A percentile compares a stretch with the other conserved stretches of the same genome.
These are phyloP conservation scores for Microbotryum saponariae DNA, from an alignment of 1,284 basidiomycete species.

Conservation along the genomic window DNA sequence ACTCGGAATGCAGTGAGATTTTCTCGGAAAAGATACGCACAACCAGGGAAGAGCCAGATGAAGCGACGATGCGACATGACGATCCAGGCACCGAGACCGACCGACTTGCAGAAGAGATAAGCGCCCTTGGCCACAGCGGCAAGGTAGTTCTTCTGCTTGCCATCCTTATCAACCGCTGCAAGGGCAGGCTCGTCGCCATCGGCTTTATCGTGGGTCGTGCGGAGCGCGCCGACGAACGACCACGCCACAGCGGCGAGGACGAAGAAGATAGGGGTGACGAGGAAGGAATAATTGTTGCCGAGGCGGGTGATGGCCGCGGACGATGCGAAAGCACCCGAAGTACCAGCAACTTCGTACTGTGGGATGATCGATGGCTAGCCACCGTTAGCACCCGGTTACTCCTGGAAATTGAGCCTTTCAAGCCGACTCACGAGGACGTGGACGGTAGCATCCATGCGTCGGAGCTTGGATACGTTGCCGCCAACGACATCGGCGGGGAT, in stretches of 20 bases:
- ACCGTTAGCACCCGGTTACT: constrained; percentile 4
- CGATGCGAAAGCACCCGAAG: constrained; percentile 41
- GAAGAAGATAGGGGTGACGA: constrained; percentile 36
- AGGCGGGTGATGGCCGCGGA: constrained; percentile 40
- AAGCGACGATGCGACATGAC: constrained; percentile 38
- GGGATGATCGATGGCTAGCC: no score
- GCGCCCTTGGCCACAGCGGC: constrained; percentile 33
- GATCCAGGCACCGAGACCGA: constrained; percentile 39
- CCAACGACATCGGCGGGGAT: constrained; percentile 36
- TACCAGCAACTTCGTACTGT: constrained; percentile 42
- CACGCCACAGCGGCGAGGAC: constrained; percentile 22
- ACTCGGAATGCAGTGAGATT: no score
- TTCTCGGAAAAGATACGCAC: not conserved
- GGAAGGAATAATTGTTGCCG: constrained; percentile 42
- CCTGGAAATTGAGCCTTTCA: not conserved
- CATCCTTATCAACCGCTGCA: constrained; percentile 13
- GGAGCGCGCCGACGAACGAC: constrained; percentile 33
- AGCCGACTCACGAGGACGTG: constrained; percentile 32
- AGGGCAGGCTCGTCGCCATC: constrained; percentile 13
- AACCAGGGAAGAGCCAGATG: constrained; percentile 39
- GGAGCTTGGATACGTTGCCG: constrained; percentile 37
- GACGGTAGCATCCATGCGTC: constrained; percentile 42
- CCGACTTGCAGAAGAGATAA: constrained; percentile 36
- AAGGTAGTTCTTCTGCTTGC: constrained; percentile 22
- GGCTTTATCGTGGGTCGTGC: constrained; percentile 13